Percentiles rank a stretch among this genome's conserved stretches.
Conservation (phyloP, 164 flowering plant genomes). For the Aristolochia contorta region DNA sequence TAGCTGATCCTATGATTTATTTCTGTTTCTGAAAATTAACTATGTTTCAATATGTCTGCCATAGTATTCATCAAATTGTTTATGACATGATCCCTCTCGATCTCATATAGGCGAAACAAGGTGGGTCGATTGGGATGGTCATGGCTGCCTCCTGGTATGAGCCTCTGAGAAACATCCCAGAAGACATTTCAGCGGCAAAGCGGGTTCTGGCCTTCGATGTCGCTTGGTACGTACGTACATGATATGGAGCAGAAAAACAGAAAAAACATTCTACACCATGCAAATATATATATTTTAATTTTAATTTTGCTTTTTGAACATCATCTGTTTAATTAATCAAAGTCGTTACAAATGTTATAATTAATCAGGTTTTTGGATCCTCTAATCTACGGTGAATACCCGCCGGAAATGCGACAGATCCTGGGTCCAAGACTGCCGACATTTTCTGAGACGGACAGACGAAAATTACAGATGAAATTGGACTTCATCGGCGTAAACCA, state of each 20-base stretch:
- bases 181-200: constrained; percentile 3
- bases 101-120: constrained; percentile 3
- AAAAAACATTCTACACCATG: too few species aligned
- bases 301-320: too few species aligned
- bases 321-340: not conserved
- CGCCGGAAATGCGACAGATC: constrained; percentile 24
- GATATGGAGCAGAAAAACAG: too few species aligned
- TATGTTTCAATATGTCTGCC: not conserved
- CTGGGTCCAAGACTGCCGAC: constrained; percentile 19
- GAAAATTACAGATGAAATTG: constrained; percentile 14
- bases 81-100: not conserved
- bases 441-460: constrained; percentile 17
- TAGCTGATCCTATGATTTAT: too few species aligned
- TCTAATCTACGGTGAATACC: constrained; percentile 29
- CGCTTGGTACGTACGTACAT: constrained; percentile 6
- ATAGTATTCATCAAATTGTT: not conserved
- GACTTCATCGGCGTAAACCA: constrained; percentile 33
- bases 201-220: constrained; percentile 3
- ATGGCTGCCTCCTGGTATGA: constrained; percentile 7
- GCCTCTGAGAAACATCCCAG: constrained; percentile 7
- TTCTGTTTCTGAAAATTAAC: too few species aligned
- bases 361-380: constrained; percentile 33
- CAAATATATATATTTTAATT: too few species aligned
- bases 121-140: constrained; percentile 10
- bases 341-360: not conserved